Base-by-base conservation (phyloP, 805 yeast species). In the Nakazawaea ishiwadae region DNA sequence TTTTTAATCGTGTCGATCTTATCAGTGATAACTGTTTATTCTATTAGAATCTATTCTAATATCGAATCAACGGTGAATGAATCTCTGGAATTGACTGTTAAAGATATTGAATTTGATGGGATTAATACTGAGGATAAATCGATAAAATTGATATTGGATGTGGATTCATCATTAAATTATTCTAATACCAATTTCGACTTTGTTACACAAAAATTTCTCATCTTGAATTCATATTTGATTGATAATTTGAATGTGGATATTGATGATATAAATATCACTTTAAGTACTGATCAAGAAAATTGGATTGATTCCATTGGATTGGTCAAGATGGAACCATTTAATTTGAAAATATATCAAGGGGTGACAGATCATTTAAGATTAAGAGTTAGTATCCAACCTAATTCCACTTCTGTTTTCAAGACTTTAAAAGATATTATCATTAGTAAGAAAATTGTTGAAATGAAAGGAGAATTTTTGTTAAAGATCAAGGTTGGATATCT, bases 401-500 rank as follows among this genome's bases (percentile, higher is more conserved):
- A 39, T 20, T 16, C 43, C 5, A 18, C 15, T 30, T 23, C 38
- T 5, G 20, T 39, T 3, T 39, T 39, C 23, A 39, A 39, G 14
- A 24, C 29, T 6, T 5, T 39, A 15, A 39, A 39, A 31, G 31
- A 29, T 20, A 15, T 39, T 8, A 12, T 39, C 16, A 4, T 29
- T 16, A 28, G 34, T 23, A 28, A 21, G 18, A 28, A 24, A 4
- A 33, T 34, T n/a, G n/a, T 34, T 3, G 24, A 28, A 12, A 10
- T 39, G 16, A 26, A 29, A 15, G 43, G 43, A 5, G 35, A 18
- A 10, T 39, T 39, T 11, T 5, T 39, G n/a, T 20, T 39, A 17
- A 39, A 39, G 11, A 34, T 39, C 31, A 33, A 34, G 21, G 38
- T 39, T 11, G 43, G 43, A 11, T 16, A n/a, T 11, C 21, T 39